Percentiles rank a stretch among this genome's conserved stretches.
Conservation (phyloP, 75 land plant genomes). For the Pinus taeda region DNA sequence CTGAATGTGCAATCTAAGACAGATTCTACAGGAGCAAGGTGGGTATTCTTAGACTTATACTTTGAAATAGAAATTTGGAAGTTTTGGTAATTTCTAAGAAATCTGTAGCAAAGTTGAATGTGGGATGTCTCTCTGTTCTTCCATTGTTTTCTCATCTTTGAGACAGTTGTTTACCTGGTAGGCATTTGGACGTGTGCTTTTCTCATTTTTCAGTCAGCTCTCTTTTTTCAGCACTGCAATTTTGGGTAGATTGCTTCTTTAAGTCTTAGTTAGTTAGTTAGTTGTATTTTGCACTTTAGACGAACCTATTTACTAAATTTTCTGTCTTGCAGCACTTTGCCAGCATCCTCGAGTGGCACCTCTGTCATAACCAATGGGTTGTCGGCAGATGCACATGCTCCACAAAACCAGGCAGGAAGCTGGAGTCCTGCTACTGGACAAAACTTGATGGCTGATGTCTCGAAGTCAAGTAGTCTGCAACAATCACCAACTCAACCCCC, state of each 20-base stretch:
- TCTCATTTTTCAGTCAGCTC: too few species aligned
- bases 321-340: slow-evolving; percentile 26
- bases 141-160: not conserved
- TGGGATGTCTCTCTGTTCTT: not conserved
- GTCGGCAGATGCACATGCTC: not conserved
- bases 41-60: not conserved
- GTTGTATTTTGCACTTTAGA: not conserved
- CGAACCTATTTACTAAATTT: not conserved
- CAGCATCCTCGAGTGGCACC: slow-evolving; percentile 24
- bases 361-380: slow-evolving; percentile 9
- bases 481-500: not conserved
- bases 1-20: slow-evolving; percentile 28
- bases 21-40: not conserved
- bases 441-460: not conserved
- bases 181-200: not conserved
- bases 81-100: not conserved
- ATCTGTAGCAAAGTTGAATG: too few species aligned
- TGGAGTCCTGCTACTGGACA: slow-evolving; percentile 4
- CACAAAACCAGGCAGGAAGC: slow-evolving; percentile 3
- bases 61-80: not conserved
- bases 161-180: not conserved
- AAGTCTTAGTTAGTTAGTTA: not conserved
- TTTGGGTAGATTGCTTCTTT: not conserved
- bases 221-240: slow-evolving; percentile 18
- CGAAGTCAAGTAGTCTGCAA: slow-evolving; percentile 2